Conservation (phyloP, 2,329 filamentous ascomycete genomes). For the Fusarium udum region DNA sequence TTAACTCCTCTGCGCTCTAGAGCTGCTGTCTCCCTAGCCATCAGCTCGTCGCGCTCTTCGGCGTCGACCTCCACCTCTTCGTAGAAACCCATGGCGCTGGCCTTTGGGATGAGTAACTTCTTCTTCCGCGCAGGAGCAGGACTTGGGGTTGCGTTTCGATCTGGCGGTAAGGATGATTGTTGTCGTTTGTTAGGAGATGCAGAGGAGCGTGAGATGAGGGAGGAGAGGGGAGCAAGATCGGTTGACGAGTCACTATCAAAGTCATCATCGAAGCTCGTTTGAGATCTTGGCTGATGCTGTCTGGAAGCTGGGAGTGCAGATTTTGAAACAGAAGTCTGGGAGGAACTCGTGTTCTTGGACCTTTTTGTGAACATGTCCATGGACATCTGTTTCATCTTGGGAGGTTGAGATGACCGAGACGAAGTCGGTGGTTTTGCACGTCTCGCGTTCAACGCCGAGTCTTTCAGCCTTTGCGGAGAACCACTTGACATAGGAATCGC, state of each 20-base stretch:
- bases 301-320: neutral
- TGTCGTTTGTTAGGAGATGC: slow-evolving; percentile 20
- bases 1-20: slow-evolving; percentile 23
- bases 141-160: slow-evolving; percentile 15
- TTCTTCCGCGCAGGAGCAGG: slow-evolving; percentile 45
- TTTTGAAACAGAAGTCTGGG: slow-evolving; percentile 11
- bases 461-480: slow-evolving; percentile 35
- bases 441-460: neutral
- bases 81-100: slow-evolving; percentile 53
- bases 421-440: neutral
- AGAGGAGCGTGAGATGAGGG: slow-evolving; percentile 9
- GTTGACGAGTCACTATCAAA: slow-evolving; percentile 32
- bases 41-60: slow-evolving; percentile 40
- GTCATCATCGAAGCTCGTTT: neutral
- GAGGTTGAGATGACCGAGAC: slow-evolving; percentile 10
- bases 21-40: slow-evolving; percentile 34
- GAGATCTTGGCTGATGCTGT: neutral
- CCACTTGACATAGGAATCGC: slow-evolving; percentile 34
- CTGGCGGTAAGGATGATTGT: neutral
- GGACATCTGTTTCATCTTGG: slow-evolving; percentile 47
- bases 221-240: slow-evolving; percentile 29
- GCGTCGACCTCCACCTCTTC: slow-evolving; percentile 44
- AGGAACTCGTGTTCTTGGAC: slow-evolving; percentile 3
- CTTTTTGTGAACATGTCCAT: slow-evolving; percentile 44
- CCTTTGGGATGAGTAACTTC: slow-evolving; percentile 52